Percentiles rank a stretch among this genome's conserved stretches.
Evolutionary conservation across 305 asterid genomes (phyloP).

Genomic region (Euphrasia arctica): DNA sequence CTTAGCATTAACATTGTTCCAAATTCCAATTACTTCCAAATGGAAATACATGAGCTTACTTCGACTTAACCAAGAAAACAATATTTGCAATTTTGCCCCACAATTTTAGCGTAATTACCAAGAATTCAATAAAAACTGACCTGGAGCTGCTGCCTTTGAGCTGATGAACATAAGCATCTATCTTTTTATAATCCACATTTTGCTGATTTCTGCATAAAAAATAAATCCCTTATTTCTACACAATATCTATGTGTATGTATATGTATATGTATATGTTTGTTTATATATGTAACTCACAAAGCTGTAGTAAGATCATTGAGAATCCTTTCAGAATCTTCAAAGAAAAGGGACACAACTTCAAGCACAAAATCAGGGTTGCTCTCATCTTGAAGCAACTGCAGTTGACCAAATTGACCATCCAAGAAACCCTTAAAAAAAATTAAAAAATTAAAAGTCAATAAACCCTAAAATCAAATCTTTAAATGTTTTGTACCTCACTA

Average conservation of each 20-base stretch:
- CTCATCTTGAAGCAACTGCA: constrained; percentile 75
- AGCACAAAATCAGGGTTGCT: constrained; percentile 70
- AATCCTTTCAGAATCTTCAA: constrained; percentile 70
- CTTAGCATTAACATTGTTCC: constrained; percentile 4
- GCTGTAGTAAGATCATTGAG: constrained; percentile 59
- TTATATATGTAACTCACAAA: constrained; percentile 36
- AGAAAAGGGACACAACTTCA: constrained; percentile 79
- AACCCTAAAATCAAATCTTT: not conserved
- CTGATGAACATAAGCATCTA: constrained; percentile 17
- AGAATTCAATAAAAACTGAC: not conserved
- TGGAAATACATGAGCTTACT: not conserved
- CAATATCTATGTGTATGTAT: not conserved
- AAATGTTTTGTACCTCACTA: constrained; percentile 43
- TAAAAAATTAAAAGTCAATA: not conserved
- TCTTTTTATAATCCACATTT: constrained; percentile 48
- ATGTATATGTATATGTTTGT: not conserved
- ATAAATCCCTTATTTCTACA: not conserved
- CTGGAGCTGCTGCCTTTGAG: constrained; percentile 18
- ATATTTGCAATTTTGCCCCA: not conserved
- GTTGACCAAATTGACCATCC: constrained; percentile 72
- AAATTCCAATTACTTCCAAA: not conserved
- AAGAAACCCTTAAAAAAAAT: constrained; percentile 50
- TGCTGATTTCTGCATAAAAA: constrained; percentile 47
- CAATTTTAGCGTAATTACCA: not conserved
- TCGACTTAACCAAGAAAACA: not conserved